Evolutionary conservation across 441 rosid species (phyloP), one percentile per base, ranked within the genome.

Genomic region (Euphorbia corollata): DNA sequence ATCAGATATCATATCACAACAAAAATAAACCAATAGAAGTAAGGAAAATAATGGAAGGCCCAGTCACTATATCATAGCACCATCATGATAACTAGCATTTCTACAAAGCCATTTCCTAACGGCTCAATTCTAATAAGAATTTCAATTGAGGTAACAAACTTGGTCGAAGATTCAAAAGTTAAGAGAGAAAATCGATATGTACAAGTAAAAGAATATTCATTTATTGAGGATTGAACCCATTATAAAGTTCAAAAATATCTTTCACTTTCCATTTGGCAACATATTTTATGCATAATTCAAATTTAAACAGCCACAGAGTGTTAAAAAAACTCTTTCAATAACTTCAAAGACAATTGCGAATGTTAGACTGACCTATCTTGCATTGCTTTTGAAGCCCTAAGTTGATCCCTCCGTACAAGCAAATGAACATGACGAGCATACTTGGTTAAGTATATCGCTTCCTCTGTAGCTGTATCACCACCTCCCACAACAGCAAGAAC

Each of bases 381-480:
- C 99, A 93, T 93, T 69, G 99, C 99, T 80, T 63, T 93, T 70
- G 99, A 93, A 39, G 96, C 99, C 75, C 96, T 87, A 66, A 93
- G 80, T 38, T 85, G 92, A 32, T 82, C 96, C 77, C 72, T 81
- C 7, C 99, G 97, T 64, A 93, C 97, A 51, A 93, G 97, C 72
- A 93, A 81, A 84, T 93, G 99, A 82, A 93, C 96, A 78, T 93
- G 99, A 24, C 92, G 86, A 18, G 97, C 99, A 76, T 86, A 93
- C 78, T 93, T 93, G 0, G 99, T 93, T 19, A 93, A 85, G 81
- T 93, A 93, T 38, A 93, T 15, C 63, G 99, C 96, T 83, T 93
- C 99, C 76, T 93, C 99, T 15, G 97, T 91, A 24, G 99, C 96
- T 5, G 99, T 93, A 85, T 93, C 99, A 73, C 99, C 99, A 19